Evolutionary conservation across 2,329 filamentous ascomycete species (phyloP).

Genomic region (Aspergillus sp.): DNA sequence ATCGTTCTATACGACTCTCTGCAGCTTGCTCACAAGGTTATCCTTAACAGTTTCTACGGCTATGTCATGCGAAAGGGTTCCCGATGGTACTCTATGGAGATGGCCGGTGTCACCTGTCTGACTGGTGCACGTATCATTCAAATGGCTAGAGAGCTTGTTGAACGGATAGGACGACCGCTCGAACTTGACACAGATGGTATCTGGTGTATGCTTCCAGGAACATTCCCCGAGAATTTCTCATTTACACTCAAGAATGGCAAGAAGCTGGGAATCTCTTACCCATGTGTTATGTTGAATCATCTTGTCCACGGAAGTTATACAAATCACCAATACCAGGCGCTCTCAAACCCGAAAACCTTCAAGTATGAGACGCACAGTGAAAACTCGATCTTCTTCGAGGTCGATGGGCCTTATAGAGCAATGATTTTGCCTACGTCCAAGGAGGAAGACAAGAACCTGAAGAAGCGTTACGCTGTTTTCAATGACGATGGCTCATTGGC

Average conservation of each 20-base stretch:
- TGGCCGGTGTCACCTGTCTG: slow-evolving; percentile 97
- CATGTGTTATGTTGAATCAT: slow-evolving; percentile 98
- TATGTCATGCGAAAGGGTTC: slow-evolving; percentile 99
- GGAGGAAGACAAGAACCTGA: slow-evolving; percentile 98
- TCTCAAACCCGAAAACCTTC: slow-evolving; percentile 75
- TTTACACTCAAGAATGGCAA: slow-evolving; percentile 96
- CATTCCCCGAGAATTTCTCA: slow-evolving; percentile 92
- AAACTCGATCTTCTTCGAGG: slow-evolving; percentile 99
- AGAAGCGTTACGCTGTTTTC: slow-evolving; percentile 98
- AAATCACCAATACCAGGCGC: slow-evolving; percentile 94
- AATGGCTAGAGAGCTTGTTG: slow-evolving; percentile 88
- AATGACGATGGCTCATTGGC: slow-evolving; percentile 95
- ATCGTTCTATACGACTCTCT: slow-evolving; percentile 93
- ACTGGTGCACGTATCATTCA: slow-evolving; percentile 97
- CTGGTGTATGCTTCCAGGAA: slow-evolving; percentile 97
- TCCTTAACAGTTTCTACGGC: slow-evolving; percentile 97
- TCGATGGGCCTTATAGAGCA: slow-evolving; percentile 94
- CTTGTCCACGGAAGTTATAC: slow-evolving; percentile 93
- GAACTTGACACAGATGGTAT: slow-evolving; percentile 98
- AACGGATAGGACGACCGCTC: slow-evolving; percentile 85
- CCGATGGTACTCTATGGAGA: slow-evolving; percentile 98
- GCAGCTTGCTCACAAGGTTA: slow-evolving; percentile 97
- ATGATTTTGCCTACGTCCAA: slow-evolving; percentile 98
- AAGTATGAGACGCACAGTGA: slow-evolving; percentile 97
- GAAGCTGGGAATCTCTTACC: slow-evolving; percentile 94